Evolutionary conservation across 352 stramenopile species (phyloP), one percentile per base, ranked within the genome.

Genomic region (Blastocystis sp.): DNA sequence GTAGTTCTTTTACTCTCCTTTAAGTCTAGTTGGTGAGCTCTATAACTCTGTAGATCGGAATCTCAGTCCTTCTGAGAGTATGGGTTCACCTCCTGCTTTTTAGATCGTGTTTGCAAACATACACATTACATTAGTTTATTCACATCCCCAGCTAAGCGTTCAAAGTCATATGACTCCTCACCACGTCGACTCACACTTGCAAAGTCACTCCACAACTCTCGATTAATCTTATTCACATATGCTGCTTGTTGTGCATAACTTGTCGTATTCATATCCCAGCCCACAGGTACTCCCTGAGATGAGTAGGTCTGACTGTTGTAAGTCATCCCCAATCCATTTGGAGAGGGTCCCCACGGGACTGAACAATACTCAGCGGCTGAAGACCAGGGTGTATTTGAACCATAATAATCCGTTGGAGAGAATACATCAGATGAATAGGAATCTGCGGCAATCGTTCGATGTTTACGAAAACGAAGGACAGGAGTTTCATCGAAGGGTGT

Each of bases 41-140:
- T 30, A 35, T 33, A 66, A 48, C 53, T 64, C 73, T 2, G 19
- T 66, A 42, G 73, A 84, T 42, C 51, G 54, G 37, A 64, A 40
- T 53, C 13, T 68, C 6, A 84, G 73, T 84, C 73, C 73, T 30
- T 33, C 54, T 1, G 73, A 84, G 53, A 84, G 73, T 19, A 30
- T 84, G 11, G 73, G 73, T 6, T 84, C 51, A 51, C 73, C 73
- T 33, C 53, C 42, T 19, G 48, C 33, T 9, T 33, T 64, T 54
- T 84, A 66, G 30, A 13, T 37, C 48, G 13, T 40, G 9, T 60
- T 19, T 84, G 15, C 13, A 15, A 62, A 62, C 56, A 62, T 13
- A 62, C 40, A 62, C 56, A 33, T 2, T 15, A 62, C 56, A 62
- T 62, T 7, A 62, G 27, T 62, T 62, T 62, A 33, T 62, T 33